Conservation (phyloP, 2,329 filamentous ascomycete genomes). For the Bipolaris gigantea region DNA sequence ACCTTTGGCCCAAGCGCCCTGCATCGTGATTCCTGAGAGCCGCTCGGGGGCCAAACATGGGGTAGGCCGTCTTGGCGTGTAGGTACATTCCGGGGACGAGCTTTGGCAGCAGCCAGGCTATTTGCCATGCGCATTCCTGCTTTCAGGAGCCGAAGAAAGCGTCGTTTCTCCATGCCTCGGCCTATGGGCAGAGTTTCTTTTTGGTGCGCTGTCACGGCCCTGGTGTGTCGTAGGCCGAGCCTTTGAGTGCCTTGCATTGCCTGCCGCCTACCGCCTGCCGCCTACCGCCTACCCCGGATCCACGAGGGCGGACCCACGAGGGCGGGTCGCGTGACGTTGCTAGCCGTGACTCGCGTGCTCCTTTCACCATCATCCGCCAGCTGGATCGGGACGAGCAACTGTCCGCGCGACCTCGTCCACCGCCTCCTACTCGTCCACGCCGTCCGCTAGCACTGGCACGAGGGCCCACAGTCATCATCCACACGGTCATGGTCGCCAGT, state of each 20-base stretch:
- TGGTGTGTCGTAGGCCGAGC: slow-evolving; percentile 1
- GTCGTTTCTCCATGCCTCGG: background rate
- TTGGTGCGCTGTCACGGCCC: background rate
- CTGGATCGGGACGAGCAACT: slow-evolving; percentile 8
- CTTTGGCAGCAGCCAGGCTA: too few relatives aligned
- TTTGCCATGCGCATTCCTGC: background rate
- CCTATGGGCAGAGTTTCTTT: background rate
- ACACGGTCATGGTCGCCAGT: slow-evolving; percentile 1
- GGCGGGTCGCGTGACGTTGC: slow-evolving; percentile 15
- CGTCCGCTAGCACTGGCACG: slow-evolving; percentile 11
- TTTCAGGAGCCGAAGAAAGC: background rate
- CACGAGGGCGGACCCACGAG: slow-evolving; percentile 9
- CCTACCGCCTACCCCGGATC: too few relatives aligned
- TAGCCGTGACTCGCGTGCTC: slow-evolving; percentile 11
- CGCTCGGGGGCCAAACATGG: background rate
- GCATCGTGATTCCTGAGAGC: background rate
- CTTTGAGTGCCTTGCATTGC: slow-evolving; percentile 13
- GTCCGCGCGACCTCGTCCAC: slow-evolving; percentile 8
- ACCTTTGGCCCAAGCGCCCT: background rate
- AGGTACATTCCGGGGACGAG: background rate
- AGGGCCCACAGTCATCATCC: slow-evolving; percentile 9
- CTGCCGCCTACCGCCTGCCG: slow-evolving; percentile 1
- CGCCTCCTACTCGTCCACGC: slow-evolving; percentile 12
- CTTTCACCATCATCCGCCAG: slow-evolving; percentile 14
- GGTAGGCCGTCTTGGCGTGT: background rate